These are phyloP conservation scores for Blastobotrys persicus DNA, from an alignment of 1,139 yeast genomes.

Conservation along the genomic window DNA sequence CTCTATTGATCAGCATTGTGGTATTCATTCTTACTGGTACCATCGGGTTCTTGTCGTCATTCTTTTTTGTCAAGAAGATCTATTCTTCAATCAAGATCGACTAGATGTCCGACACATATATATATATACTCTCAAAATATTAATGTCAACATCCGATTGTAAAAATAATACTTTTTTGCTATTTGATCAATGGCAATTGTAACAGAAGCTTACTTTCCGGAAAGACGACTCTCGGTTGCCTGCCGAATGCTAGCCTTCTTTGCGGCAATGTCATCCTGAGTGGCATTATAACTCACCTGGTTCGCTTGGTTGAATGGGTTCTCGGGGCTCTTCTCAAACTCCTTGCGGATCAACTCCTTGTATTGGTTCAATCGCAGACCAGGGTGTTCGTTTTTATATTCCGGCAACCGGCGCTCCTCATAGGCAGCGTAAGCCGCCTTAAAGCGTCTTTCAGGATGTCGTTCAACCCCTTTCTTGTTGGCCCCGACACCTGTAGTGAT, in stretches of 20 bases:
- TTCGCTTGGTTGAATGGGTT: conserved; percentile 85
- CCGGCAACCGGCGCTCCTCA: conserved; percentile 72
- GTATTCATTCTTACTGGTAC: conserved; percentile 85
- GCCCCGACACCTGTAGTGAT: conserved; percentile 39
- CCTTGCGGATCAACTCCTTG: conserved; percentile 71
- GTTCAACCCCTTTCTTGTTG: conserved; percentile 62
- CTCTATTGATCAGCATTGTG: conserved; percentile 63
- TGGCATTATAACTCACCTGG: conserved; percentile 56
- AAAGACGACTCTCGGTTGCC: conserved; percentile 30
- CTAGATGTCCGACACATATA: conserved; percentile 28
- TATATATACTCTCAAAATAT: no score
- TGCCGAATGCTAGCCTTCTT: conserved; percentile 53
- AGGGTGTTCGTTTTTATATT: conserved; percentile 70
- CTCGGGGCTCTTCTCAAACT: conserved; percentile 75
- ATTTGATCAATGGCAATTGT: no score
- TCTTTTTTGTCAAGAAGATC: conserved; percentile 73
- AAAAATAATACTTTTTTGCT: no score
- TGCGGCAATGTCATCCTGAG: conserved; percentile 50
- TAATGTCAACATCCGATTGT: no score
- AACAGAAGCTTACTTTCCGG: not conserved
- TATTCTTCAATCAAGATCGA: conserved; percentile 87
- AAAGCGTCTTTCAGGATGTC: conserved; percentile 87
- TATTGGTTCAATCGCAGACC: conserved; percentile 78
- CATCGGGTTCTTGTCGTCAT: conserved; percentile 74
- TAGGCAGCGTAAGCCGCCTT: conserved; percentile 76